Conservation (phyloP, 2,329 filamentous ascomycete genomes). For the Decorospora gaudefroyi region DNA sequence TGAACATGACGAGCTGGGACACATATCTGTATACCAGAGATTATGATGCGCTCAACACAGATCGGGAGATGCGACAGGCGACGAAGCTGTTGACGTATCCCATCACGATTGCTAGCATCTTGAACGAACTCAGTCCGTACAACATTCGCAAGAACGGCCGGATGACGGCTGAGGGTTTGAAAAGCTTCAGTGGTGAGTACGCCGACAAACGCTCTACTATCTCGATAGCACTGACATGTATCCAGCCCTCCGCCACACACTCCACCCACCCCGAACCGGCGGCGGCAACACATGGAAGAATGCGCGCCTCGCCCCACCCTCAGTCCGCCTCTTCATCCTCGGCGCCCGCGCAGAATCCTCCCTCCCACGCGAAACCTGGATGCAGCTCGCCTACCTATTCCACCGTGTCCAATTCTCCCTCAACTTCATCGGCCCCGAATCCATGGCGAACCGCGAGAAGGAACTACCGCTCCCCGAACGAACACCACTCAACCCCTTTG, state of each 20-base stretch:
- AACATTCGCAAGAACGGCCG: slow-evolving; percentile 73
- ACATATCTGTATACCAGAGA: slow-evolving; percentile 92
- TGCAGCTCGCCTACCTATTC: slow-evolving; percentile 92
- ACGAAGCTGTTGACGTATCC: slow-evolving; percentile 94
- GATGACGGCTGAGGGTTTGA: slow-evolving; percentile 84
- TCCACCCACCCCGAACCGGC: slow-evolving; percentile 84
- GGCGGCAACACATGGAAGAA: slow-evolving; percentile 75
- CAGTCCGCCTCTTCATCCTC: slow-evolving; percentile 88
- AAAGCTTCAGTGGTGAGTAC: slow-evolving; percentile 84
- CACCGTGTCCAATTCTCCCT: slow-evolving; percentile 88
- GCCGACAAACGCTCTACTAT: neutral
- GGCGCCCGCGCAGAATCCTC: slow-evolving; percentile 97
- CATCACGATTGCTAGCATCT: slow-evolving; percentile 83
- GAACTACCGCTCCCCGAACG: slow-evolving; percentile 90
- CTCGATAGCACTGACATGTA: slow-evolving; percentile 15
- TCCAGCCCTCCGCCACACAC: slow-evolving; percentile 83
- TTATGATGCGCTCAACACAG: slow-evolving; percentile 87
- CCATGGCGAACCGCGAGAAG: slow-evolving; percentile 89
- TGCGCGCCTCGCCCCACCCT: slow-evolving; percentile 80
- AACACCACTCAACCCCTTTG: slow-evolving; percentile 85
- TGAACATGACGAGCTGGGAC: slow-evolving; percentile 99
- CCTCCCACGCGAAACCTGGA: slow-evolving; percentile 89
- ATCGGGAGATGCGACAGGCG: slow-evolving; percentile 87
- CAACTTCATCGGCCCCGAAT: slow-evolving; percentile 93
- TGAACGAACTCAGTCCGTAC: slow-evolving; percentile 95